A percentile compares a stretch with the other conserved stretches of the same genome.
Conservation (phyloP, 306 rosid genomes). For the Dryas alaskensis region DNA sequence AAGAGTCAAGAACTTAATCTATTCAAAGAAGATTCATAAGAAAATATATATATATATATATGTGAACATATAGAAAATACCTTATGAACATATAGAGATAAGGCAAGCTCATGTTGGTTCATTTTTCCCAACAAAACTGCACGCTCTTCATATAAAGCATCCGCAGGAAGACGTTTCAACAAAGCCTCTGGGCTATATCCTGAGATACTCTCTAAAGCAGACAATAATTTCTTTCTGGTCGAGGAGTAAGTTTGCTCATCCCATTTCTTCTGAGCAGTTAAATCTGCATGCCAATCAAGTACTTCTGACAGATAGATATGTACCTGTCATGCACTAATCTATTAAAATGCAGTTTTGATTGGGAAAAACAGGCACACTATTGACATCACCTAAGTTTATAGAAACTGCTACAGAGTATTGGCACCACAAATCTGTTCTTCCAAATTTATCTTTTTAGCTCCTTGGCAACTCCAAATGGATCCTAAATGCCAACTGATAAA, state of each 20-base stretch:
- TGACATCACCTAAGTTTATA: background rate
- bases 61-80: constrained; percentile 36
- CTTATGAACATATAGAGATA: constrained; percentile 90
- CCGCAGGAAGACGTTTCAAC: constrained; percentile 75
- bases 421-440: background rate
- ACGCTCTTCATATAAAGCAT: constrained; percentile 93
- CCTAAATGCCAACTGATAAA: background rate
- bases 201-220: constrained; percentile 78
- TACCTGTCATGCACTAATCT: constrained; percentile 52
- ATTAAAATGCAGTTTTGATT: constrained; percentile 25
- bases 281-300: constrained; percentile 83
- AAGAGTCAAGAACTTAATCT: constrained; percentile 25
- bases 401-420: background rate
- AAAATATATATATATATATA: background rate
- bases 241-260: constrained; percentile 78
- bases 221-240: constrained; percentile 76
- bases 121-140: constrained; percentile 88
- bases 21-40: constrained; percentile 22
- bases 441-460: background rate
- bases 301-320: constrained; percentile 89
- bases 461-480: background rate
- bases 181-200: constrained; percentile 86
- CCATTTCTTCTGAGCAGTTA: constrained; percentile 73
- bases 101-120: constrained; percentile 95
- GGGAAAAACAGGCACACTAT: background rate